Conservation (phyloP, 805 yeast genomes). For the Wickerhamomyces bovis region DNA sequence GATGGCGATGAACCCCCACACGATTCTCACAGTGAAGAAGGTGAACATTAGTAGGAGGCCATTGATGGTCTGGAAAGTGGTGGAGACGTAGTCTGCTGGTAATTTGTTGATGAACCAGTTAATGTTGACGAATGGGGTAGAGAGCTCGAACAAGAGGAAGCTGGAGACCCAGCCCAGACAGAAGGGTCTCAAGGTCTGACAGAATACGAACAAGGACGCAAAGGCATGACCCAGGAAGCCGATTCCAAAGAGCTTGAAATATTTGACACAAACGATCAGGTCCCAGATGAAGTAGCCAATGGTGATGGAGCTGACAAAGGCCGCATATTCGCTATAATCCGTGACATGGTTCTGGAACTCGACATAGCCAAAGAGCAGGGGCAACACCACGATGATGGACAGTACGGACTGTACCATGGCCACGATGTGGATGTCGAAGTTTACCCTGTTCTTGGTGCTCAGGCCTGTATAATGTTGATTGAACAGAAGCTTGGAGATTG, state of each 20-base stretch:
- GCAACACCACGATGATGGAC: constrained; percentile 53
- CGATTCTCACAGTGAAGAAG: constrained; percentile 72
- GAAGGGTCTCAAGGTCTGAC: constrained; percentile 59
- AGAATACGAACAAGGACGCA: constrained; percentile 73
- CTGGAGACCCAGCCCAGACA: constrained; percentile 78
- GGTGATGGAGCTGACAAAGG: constrained; percentile 65
- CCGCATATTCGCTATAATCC: constrained; percentile 73
- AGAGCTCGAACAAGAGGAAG: constrained; percentile 78
- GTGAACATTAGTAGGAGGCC: constrained; percentile 63
- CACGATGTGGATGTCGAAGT: constrained; percentile 88
- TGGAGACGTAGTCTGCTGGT: constrained; percentile 61
- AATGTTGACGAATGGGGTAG: constrained; percentile 91
- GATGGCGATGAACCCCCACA: constrained; percentile 85
- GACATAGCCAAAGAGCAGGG: constrained; percentile 55
- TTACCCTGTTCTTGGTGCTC: constrained; percentile 43
- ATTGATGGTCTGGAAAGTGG: constrained; percentile 49
- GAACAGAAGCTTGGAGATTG: constrained; percentile 41
- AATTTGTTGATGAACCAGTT: constrained; percentile 86
- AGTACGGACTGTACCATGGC: constrained; percentile 78
- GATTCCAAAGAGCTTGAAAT: constrained; percentile 66
- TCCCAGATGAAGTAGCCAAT: constrained; percentile 94
- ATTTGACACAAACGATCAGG: constrained; percentile 54
- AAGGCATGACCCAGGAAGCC: constrained; percentile 81
- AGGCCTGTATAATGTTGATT: constrained; percentile 49
- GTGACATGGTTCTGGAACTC: constrained; percentile 45